These are phyloP conservation scores for Dictyostelium purpureum DNA, from an alignment of 78 protist genomes.

Conservation along the genomic window DNA sequence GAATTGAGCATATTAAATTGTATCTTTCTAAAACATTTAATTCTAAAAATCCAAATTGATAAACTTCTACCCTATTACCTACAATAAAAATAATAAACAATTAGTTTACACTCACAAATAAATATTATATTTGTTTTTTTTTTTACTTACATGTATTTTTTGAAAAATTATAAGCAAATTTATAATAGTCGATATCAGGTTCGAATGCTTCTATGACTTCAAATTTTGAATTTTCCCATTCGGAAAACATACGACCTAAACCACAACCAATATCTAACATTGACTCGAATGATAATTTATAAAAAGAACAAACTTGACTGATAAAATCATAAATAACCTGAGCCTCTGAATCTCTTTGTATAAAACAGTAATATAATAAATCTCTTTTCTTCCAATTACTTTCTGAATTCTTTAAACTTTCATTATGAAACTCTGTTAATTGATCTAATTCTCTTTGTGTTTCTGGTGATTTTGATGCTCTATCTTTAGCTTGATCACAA, in stretches of 20 bases:
- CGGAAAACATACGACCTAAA: constrained; percentile 49
- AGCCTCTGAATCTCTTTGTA: constrained; percentile 41
- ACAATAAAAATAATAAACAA: not conserved
- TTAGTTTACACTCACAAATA: no score
- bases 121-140: no score
- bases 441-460: not conserved
- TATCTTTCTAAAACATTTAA: not conserved
- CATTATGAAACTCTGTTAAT: not conserved
- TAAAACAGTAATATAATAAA: constrained; percentile 49
- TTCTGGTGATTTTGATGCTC: not conserved
- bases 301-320: not conserved
- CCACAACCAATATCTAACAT: constrained; percentile 67
- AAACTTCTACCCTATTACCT: constrained; percentile 14
- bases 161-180: constrained; percentile 28
- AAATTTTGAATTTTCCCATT: constrained; percentile 21
- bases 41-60: constrained; percentile 32
- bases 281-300: not conserved
- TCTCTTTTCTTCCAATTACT: constrained; percentile 66
- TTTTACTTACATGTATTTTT: constrained; percentile 5
- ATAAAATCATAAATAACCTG: constrained; percentile 23
- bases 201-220: constrained; percentile 41
- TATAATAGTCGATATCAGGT: constrained; percentile 53
- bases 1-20: not conserved
- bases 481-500: not conserved
- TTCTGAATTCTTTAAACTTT: not conserved